These are phyloP conservation scores for Thelephora ganbajun DNA, from an alignment of 768 basidiomycete genomes.

Conservation along the genomic window DNA sequence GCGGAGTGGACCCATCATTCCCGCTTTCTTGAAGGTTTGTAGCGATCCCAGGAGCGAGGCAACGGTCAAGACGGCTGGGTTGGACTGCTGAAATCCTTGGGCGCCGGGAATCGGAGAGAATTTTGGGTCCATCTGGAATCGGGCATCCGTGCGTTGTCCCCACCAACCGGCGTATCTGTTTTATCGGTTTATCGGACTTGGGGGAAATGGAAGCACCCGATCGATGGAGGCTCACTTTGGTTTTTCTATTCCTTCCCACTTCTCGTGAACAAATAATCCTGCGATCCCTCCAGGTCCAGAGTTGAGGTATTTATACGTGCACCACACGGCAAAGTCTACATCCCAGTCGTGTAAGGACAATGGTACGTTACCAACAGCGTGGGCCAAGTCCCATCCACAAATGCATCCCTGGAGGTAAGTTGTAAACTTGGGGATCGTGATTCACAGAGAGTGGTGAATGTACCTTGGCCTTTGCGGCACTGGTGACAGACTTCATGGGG, in stretches of 20 bases:
- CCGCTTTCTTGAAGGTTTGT: slow-evolving; percentile 63
- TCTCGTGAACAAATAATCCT: slow-evolving; percentile 82
- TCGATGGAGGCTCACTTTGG: not conserved
- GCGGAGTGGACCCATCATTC: slow-evolving; percentile 58
- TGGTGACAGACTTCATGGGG: slow-evolving; percentile 74
- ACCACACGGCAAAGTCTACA: slow-evolving; percentile 98
- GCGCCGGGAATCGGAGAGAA: slow-evolving; percentile 85
- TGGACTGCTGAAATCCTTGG: slow-evolving; percentile 92
- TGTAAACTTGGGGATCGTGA: slow-evolving; percentile 6
- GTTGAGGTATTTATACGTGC: slow-evolving; percentile 96
- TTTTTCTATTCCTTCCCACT: slow-evolving; percentile 46
- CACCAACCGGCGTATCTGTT: slow-evolving; percentile 90
- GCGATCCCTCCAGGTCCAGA: slow-evolving; percentile 95
- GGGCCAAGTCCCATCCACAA: slow-evolving; percentile 94
- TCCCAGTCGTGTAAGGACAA: slow-evolving; percentile 83
- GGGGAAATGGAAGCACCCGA: slow-evolving; percentile 3
- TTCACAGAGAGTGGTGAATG: slow-evolving; percentile 3
- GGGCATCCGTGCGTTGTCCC: slow-evolving; percentile 80
- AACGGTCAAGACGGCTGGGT: slow-evolving; percentile 71
- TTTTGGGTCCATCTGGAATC: slow-evolving; percentile 78
- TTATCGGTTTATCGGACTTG: slow-evolving; percentile 1
- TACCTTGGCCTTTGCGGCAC: slow-evolving; percentile 75
- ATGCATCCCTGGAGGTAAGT: slow-evolving; percentile 57
- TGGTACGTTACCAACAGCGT: slow-evolving; percentile 89
- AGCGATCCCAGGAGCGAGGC: slow-evolving; percentile 77